Conservation (phyloP, 306 rosid species). For the Gastrolobium villosum region DNA sequence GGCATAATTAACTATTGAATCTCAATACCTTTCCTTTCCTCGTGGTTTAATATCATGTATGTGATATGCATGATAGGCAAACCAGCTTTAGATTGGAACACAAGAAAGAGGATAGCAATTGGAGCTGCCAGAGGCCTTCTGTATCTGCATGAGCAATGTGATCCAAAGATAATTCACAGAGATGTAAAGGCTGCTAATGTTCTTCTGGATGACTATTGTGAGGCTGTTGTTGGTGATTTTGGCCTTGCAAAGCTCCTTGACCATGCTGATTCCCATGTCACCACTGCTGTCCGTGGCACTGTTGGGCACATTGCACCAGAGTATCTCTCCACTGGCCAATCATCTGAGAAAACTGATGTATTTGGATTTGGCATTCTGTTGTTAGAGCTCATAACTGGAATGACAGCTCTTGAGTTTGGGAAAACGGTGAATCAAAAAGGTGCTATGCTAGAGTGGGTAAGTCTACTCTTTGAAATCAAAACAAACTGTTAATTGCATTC, state of each 20-base stretch:
- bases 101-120: slow-evolving; percentile 93
- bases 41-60: slow-evolving; percentile 22
- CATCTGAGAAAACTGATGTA: slow-evolving; percentile 98
- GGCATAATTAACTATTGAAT: slow-evolving; percentile 21
- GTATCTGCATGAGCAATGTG: slow-evolving; percentile 96
- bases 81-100: slow-evolving; percentile 93
- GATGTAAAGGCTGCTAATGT: slow-evolving; percentile 99
- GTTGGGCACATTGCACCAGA: slow-evolving; percentile 99
- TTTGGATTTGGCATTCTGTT: slow-evolving; percentile 95
- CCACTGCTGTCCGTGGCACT: slow-evolving; percentile 99
- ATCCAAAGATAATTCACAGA: slow-evolving; percentile 97
- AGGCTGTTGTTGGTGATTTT: slow-evolving; percentile 95
- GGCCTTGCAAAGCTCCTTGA: slow-evolving; percentile 99
- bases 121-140: slow-evolving; percentile 98
- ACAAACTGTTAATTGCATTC: slow-evolving; percentile 30
- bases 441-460: slow-evolving; percentile 96
- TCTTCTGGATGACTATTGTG: slow-evolving; percentile 85
- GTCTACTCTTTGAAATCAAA: slow-evolving; percentile 49
- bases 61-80: slow-evolving; percentile 63
- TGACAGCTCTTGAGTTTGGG: slow-evolving; percentile 94
- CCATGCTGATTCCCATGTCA: slow-evolving; percentile 95
- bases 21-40: not conserved
- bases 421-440: slow-evolving; percentile 92
- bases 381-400: slow-evolving; percentile 95
- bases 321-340: slow-evolving; percentile 97